Evolutionary conservation across 139 green algal species (phyloP), one percentile per base, ranked within the genome.

Genomic region (Parachlorella kessleri): DNA sequence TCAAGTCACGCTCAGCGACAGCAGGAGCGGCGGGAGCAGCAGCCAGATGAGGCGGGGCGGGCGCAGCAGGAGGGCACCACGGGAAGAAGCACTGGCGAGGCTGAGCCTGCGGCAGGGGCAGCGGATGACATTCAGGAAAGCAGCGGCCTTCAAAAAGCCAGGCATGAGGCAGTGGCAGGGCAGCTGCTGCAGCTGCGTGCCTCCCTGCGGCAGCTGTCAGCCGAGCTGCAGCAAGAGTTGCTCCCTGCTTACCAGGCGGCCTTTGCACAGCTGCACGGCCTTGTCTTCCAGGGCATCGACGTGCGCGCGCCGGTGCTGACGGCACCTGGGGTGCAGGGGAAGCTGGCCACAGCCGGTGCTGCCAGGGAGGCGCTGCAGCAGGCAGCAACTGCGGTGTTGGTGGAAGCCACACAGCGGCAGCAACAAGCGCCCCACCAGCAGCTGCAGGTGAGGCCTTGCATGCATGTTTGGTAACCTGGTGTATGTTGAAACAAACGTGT

Each of bases 121-220:
- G n/a, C n/a, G n/a, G n/a, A n/a, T n/a, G n/a, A n/a, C n/a, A n/a
- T n/a, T n/a, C n/a, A n/a, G n/a, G n/a, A n/a, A n/a, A n/a, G n/a
- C n/a, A n/a, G n/a, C n/a, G n/a, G n/a, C n/a, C n/a, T n/a, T n/a
- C n/a, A n/a, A n/a, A n/a, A n/a, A n/a, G n/a, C n/a, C n/a, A n/a
- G n/a, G n/a, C n/a, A n/a, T n/a, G n/a, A 28, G 48, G 48, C 48
- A 59, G 48, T 59, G 14, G 21, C 35, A 4, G 23, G 68, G 35
- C 35, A 59, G 48, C 66, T 81, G 42, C 66, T 81, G 48, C 36
- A 53, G 23, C 69, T 48, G 42, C 75, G 75, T 32, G 35, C 67
- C 4, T 18, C 36, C 32, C 66, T 81, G 26, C 36, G 39, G 1
- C 42, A 67, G 26, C 66, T 74, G 66, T 24, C 28, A 6, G 30